Conservation (phyloP, 2,329 filamentous ascomycete genomes). For the Nemania serpens region DNA sequence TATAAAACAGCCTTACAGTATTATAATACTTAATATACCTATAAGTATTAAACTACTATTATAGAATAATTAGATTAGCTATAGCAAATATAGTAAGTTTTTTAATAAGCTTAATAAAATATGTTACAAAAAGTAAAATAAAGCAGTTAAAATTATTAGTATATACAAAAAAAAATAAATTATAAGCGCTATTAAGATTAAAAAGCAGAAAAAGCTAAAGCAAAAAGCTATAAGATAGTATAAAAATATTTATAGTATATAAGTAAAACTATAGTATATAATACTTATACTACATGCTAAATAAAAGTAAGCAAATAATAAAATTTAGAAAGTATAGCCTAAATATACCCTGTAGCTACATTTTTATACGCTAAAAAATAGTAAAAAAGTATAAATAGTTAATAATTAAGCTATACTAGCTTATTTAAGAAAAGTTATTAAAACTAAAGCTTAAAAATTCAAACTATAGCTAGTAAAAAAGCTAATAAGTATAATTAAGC, state of each 20-base stretch:
- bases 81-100: not conserved
- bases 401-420: no score
- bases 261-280: not conserved
- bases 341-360: not conserved
- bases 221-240: not conserved
- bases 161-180: not conserved
- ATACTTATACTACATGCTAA: not conserved
- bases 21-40: not conserved
- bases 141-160: not conserved
- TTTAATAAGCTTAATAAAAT: conserved; percentile 5
- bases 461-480: not conserved
- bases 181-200: not conserved
- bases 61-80: not conserved
- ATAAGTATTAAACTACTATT: not conserved
- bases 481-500: not conserved
- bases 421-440: not conserved
- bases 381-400: not conserved
- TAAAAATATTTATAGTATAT: not conserved
- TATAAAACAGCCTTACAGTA: not conserved
- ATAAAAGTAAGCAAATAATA: not conserved
- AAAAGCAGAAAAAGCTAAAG: not conserved
- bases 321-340: not conserved
- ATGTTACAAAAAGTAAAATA: not conserved
- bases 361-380: not conserved
- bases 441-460: not conserved